A percentile compares a stretch with the other conserved stretches of the same genome.
These are phyloP conservation scores for Penicillium olsonii DNA, from an alignment of 2,329 filamentous ascomycete species.

Conservation along the genomic window DNA sequence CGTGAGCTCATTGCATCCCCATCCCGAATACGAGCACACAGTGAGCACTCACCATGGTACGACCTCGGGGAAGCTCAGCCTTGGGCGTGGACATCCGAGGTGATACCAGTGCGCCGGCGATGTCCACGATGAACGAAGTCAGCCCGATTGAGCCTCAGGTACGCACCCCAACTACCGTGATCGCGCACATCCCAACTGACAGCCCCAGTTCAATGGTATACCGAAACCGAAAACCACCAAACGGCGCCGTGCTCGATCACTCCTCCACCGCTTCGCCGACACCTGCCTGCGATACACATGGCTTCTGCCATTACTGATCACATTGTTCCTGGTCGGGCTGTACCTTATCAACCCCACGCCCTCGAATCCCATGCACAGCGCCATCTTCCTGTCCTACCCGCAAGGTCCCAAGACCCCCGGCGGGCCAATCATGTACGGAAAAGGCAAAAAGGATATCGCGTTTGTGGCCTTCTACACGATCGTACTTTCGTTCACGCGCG, in stretches of 20 bases:
- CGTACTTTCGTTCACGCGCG: constrained; percentile 87
- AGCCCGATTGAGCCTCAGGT: constrained; percentile 37
- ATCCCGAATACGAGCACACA: background rate
- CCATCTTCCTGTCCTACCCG: constrained; percentile 88
- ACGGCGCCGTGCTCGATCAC: constrained; percentile 46
- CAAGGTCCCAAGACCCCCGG: constrained; percentile 57
- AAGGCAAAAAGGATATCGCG: constrained; percentile 81
- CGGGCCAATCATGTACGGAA: constrained; percentile 72
- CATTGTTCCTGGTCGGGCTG: constrained; percentile 62
- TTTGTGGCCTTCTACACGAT: constrained; percentile 89
- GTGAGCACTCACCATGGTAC: constrained; percentile 33
- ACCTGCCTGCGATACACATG: constrained; percentile 57
- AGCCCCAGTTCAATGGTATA: constrained; percentile 18
- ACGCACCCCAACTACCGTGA: constrained; percentile 7
- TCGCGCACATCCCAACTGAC: constrained; percentile 11
- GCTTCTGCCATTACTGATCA: constrained; percentile 68
- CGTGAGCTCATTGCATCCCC: constrained; percentile 3
- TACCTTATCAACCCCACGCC: constrained; percentile 76
- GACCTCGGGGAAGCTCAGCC: constrained; percentile 46
- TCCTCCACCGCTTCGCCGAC: constrained; percentile 47
- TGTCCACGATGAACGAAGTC: constrained; percentile 47
- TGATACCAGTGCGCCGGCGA: constrained; percentile 48
- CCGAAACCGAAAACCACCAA: constrained; percentile 41
- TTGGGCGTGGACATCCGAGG: constrained; percentile 50
- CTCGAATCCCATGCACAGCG: constrained; percentile 75